Evolutionary conservation across 768 basidiomycete genomes (phyloP).

Genomic region (Leccinum longicurvipes): DNA sequence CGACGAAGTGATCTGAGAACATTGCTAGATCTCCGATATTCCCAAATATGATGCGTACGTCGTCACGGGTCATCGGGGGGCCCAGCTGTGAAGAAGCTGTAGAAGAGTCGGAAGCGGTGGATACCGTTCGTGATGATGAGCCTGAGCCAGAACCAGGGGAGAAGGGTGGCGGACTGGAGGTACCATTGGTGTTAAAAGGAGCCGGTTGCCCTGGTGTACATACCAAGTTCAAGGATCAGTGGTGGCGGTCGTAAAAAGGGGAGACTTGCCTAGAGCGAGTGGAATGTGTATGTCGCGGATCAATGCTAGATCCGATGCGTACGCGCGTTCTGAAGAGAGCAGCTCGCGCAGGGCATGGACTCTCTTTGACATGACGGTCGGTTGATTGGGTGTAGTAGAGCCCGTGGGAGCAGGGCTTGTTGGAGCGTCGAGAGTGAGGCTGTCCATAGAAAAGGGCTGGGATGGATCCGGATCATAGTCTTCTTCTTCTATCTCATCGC

Average conservation of each 20-base stretch:
- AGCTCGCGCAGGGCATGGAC: constrained; percentile 76
- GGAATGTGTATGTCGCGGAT: constrained; percentile 78
- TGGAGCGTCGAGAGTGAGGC: constrained; percentile 21
- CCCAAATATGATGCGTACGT: constrained; percentile 68
- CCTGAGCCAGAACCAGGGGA: constrained; percentile 35
- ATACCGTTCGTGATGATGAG: constrained; percentile 39
- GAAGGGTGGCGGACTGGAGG: constrained; percentile 26
- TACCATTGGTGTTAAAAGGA: constrained; percentile 32
- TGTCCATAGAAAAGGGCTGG: constrained; percentile 24
- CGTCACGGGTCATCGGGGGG: constrained; percentile 69
- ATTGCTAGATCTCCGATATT: constrained; percentile 74
- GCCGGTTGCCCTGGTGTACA: constrained; percentile 37
- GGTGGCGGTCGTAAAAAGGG: constrained; percentile 1
- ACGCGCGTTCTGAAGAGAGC: constrained; percentile 75
- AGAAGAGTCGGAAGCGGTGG: constrained; percentile 47
- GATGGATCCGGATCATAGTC: constrained; percentile 27
- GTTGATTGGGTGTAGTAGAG: constrained; percentile 29
- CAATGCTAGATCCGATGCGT: constrained; percentile 78
- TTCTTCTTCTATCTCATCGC: constrained; percentile 25
- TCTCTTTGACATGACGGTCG: constrained; percentile 55
- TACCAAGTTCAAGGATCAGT: constrained; percentile 10
- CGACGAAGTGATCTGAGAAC: constrained; percentile 65
- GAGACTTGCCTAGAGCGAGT: constrained; percentile 62
- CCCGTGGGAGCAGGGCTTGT: constrained; percentile 2
- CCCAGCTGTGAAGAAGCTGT: constrained; percentile 46